Evolutionary conservation across 2,329 filamentous ascomycete species (phyloP).

Genomic region (Colletotrichum orchidophilum): DNA sequence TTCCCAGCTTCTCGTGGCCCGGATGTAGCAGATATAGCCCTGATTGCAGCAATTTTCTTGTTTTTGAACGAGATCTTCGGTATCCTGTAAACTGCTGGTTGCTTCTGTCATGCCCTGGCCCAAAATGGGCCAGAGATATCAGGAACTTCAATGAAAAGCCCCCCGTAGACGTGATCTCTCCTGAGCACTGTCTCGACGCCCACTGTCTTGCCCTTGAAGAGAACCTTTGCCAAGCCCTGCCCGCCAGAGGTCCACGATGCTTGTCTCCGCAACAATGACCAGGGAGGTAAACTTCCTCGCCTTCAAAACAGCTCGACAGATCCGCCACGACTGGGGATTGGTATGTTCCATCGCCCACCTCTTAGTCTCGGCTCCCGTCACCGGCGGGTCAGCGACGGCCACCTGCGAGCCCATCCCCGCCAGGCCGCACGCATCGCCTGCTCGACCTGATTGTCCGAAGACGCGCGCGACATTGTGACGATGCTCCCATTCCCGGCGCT

Average conservation of each 20-base stretch:
- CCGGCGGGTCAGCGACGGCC: constrained; percentile 57
- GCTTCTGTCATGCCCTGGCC: background rate
- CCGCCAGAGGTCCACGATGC: constrained; percentile 68
- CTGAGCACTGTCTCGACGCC: constrained; percentile 65
- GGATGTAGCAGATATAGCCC: constrained; percentile 36
- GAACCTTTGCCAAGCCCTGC: constrained; percentile 57
- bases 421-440: constrained; percentile 60
- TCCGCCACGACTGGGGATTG: constrained; percentile 64
- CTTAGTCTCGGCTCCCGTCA: constrained; percentile 58
- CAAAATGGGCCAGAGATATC: constrained; percentile 48
- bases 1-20: constrained; percentile 44
- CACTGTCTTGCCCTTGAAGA: constrained; percentile 72
- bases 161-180: constrained; percentile 68
- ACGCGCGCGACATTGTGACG: constrained; percentile 57
- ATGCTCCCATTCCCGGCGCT: constrained; percentile 63
- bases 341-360: constrained; percentile 63
- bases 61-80: constrained; percentile 76
- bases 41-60: constrained; percentile 71
- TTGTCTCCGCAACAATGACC: constrained; percentile 64
- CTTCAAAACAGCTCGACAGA: constrained; percentile 67
- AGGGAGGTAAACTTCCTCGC: constrained; percentile 59
- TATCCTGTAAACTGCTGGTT: constrained; percentile 50
- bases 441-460: constrained; percentile 58
- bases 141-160: constrained; percentile 63
- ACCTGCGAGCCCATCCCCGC: constrained; percentile 65